Evolutionary conservation across 441 rosid species (phyloP), one percentile per base, ranked within the genome.

Genomic region (Erysimum cheiri): DNA sequence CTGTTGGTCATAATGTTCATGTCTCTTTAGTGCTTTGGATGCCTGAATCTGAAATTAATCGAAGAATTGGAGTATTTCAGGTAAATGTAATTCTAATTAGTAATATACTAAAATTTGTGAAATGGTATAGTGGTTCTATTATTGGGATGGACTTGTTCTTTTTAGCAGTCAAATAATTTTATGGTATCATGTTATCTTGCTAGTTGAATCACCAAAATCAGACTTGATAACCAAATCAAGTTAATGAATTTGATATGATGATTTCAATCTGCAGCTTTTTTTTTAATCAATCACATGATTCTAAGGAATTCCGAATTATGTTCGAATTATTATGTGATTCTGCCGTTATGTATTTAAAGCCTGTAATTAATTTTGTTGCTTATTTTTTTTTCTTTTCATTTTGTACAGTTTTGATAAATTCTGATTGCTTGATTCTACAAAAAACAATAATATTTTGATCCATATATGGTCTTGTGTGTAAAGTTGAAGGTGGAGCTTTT

Each of bases 31-130:
- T 52, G 17, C 83, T 93, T 59, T 70, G 87, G 81, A 73, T 91
- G 88, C 96, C 97, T 5, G 96, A 89, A 50, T 93, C 97, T 58
- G 85, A 88, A 56, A 74, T 81, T 73, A 94, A 89, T 57, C 64
- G 81, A 67, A 75, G 84, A 9, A 48, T 87, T 33, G 96, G 96
- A 1, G 69, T 88, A 6, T 91, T 94, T 72, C 98, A 88, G 91
- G 96, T 91, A 71, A 41, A 29, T 8, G 2, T 33, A 3, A 41
- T 26, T 32, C 28, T 59, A 41, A 3, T 29, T n/a, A 57, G 40
- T 61, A 3, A 43, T 15, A 43, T 50, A 2, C 14, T 11, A 39
- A 13, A 12, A 22, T 11, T 7, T 3, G 31, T 24, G 14, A 2
- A n/a, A 41, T 41, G 6, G 8, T 41, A 41, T 41, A 12, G n/a